Base-by-base conservation (phyloP, 2,329 filamentous ascomycete species). In the Fusarium duplospermum region DNA sequence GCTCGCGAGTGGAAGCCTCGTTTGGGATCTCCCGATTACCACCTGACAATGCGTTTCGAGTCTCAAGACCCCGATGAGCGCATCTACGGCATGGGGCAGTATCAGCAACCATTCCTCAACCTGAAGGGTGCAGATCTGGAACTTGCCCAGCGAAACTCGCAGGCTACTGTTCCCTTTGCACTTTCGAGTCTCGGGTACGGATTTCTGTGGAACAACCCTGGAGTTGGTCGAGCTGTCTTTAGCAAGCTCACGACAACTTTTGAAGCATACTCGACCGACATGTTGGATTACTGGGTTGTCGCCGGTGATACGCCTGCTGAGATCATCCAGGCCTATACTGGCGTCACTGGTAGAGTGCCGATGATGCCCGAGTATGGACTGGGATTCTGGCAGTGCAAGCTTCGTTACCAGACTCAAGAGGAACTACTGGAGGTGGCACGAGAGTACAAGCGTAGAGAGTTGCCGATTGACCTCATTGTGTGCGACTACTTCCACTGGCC, bases 281-380 rank as follows among this genome's bases (percentile, higher is more conserved):
- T 82, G 1, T 81, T 93, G 0, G 91, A 93, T 73, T 92, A 91
- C 73, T 92, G 91, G 91, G 78, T 93, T 35, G 89, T 92, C 0
- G 88, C 88, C 0, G 89, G 87, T 0, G 86, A 89, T 42, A 84
- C 84, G 0, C 90, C 90, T 0, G 83, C 84, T 0, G 84, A 89
- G 38, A 91, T 92, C 47, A 85, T 88, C 8, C 83, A 89, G 68
- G 83, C 86, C 0, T 93, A 92, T 73, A 87, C 87, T 0, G 80
- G 81, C 5, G 88, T 84, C 2, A 91, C 90, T 0, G 91, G 91
- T 0, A 87, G 84, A 36, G 89, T 88, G 0, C 91, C 91, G 0
- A 89, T 90, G 87, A 92, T 93, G 90, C 91, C 91, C 2, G 90
- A 92, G 73, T 92, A 91, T 74, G 90, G 90, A 0, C 84, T 93